Evolutionary conservation across 345 rosid genomes (phyloP).

Genomic region (Pugionium dolabratum): DNA sequence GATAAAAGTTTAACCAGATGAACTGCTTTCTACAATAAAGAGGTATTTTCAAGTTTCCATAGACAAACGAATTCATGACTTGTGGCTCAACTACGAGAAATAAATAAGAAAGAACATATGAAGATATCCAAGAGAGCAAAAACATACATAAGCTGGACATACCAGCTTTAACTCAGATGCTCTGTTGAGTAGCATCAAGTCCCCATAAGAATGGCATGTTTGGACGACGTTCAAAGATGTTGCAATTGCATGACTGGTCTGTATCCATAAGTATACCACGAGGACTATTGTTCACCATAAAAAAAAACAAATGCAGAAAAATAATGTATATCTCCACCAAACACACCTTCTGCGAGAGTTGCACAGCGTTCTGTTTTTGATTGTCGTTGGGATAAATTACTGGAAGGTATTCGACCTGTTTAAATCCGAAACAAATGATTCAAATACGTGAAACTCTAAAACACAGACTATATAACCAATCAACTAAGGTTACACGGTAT

Average conservation of each 20-base stretch:
- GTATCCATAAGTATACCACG: slow-evolving; percentile 41
- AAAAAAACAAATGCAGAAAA: slow-evolving; percentile 22
- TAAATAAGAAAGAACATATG: slow-evolving; percentile 2
- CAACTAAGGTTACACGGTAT: neutral
- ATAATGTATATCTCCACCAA: slow-evolving; percentile 11
- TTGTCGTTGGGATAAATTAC: slow-evolving; percentile 62
- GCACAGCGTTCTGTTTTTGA: slow-evolving; percentile 65
- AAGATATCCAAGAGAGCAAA: slow-evolving; percentile 14
- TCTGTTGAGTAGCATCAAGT: slow-evolving; percentile 69
- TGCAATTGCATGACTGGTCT: slow-evolving; percentile 79
- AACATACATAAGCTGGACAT: slow-evolving; percentile 22
- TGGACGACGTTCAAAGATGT: slow-evolving; percentile 76
- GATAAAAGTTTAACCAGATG: slow-evolving; percentile 8
- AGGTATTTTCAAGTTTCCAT: slow-evolving; percentile 21
- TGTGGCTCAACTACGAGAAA: slow-evolving; percentile 2
- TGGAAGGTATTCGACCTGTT: slow-evolving; percentile 92
- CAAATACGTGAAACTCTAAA: slow-evolving; percentile 3
- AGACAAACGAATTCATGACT: slow-evolving; percentile 14
- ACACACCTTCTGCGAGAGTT: slow-evolving; percentile 74
- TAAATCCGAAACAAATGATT: slow-evolving; percentile 24
- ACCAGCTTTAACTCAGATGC: slow-evolving; percentile 72
- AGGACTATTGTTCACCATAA: slow-evolving; percentile 25
- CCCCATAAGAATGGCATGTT: slow-evolving; percentile 90
- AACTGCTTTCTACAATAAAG: slow-evolving; percentile 19
- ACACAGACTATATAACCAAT: slow-evolving; percentile 11